These are phyloP conservation scores for Penicillium sp. DNA, from an alignment of 2,329 filamentous ascomycete species.

Conservation along the genomic window DNA sequence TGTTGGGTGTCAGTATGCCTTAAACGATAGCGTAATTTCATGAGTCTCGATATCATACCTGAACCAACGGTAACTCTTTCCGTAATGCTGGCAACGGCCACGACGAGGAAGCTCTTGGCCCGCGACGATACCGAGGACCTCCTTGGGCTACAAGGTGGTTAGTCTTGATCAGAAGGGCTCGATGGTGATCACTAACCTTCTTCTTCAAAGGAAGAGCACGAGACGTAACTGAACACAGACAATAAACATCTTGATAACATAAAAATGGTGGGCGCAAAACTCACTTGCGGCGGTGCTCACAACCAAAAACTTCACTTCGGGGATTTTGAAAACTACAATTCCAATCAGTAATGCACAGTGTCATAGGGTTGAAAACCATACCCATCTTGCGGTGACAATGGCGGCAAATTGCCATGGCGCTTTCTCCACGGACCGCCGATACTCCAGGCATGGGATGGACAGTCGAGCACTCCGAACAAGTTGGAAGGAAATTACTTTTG, in stretches of 20 bases:
- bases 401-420: conserved; percentile 70
- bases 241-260: not conserved
- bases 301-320: conserved; percentile 73
- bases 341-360: not conserved
- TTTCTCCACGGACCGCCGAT: conserved; percentile 70
- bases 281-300: conserved; percentile 59
- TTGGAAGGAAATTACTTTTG: conserved; percentile 72
- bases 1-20: no score
- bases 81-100: conserved; percentile 55
- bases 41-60: not conserved
- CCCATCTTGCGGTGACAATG: conserved; percentile 77
- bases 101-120: conserved; percentile 54
- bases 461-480: conserved; percentile 73
- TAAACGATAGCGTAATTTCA: no score
- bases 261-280: conserved; percentile 7
- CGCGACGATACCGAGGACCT: conserved; percentile 55
- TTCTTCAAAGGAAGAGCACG: conserved; percentile 32
- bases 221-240: conserved; percentile 23
- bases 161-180: not conserved
- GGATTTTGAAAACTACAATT: conserved; percentile 63
- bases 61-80: conserved; percentile 58
- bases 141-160: conserved; percentile 38
- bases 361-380: conserved; percentile 28
- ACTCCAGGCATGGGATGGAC: conserved; percentile 62
- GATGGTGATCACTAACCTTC: conserved; percentile 33